These are phyloP conservation scores for Chrysoporthe puriensis DNA, from an alignment of 2,329 filamentous ascomycete species.

Conservation along the genomic window DNA sequence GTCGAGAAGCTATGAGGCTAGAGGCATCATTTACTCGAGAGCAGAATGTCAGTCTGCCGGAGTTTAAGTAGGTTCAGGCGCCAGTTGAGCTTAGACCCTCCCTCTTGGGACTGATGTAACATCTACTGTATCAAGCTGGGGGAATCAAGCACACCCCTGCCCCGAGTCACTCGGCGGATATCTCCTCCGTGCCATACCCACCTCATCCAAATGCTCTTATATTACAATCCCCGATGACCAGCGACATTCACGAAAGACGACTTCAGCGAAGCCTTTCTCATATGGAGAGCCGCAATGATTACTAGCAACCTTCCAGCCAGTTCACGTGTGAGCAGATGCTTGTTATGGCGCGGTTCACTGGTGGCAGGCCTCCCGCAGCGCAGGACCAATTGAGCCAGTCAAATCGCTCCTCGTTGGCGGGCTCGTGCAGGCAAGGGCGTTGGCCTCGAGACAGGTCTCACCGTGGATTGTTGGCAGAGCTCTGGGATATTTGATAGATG, in stretches of 20 bases:
- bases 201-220: background rate
- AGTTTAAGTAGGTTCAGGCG: background rate
- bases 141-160: background rate
- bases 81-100: background rate
- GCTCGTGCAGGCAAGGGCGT: background rate
- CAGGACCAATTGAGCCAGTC: background rate
- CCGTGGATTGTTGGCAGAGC: background rate
- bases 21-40: background rate
- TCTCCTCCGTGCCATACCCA: background rate
- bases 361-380: conserved; percentile 22
- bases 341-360: background rate
- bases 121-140: conserved; percentile 10
- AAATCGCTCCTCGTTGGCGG: background rate
- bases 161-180: too few species aligned
- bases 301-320: background rate
- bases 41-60: background rate
- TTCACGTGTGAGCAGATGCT: background rate
- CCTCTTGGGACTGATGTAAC: conserved; percentile 11
- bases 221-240: too few species aligned
- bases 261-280: background rate
- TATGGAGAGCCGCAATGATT: background rate
- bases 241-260: background rate
- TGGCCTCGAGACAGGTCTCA: background rate
- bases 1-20: background rate
- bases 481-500: too few species aligned